Evolutionary conservation across 2,329 filamentous ascomycete species (phyloP), one percentile per base, ranked within the genome.

Genomic region (Shiraia sp.): DNA sequence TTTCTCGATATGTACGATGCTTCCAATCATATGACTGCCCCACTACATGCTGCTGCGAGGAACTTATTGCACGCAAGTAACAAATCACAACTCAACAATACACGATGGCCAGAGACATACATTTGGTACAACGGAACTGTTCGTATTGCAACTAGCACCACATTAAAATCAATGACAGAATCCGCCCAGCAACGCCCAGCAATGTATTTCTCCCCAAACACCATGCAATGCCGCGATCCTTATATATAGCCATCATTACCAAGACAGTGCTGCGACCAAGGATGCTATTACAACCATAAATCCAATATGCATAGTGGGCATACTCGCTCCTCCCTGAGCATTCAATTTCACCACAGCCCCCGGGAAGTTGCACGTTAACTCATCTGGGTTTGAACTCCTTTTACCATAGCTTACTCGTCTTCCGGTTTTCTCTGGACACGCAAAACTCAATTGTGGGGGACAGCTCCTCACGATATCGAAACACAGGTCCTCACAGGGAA

Each of bases 401-500:
- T 15, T 41, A n/a, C 63, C 65, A 46, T 69, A 69, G 14, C 49
- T 53, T 54, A 19, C 3, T 38, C 39, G 15, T 49, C 34, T 10
- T 49, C 52, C 6, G 41, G 44, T 1, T 35, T 34, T 38, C 51
- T 53, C 1, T n/a, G 93, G 92, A 70, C 93, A 99, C 1, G 66
- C 72, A 58, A 99, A 96, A 0, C 78, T 76, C 55, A 99, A 73
- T 1, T 77, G 71, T 0, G 90, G 79, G 0, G 93, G 92, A 70
- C 93, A 99, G 62, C 81, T 89, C 70, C 87, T 84, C 9, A 95
- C 88, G 1, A 99, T 77, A 39, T 86, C 82, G 65, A 90, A 93
- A 72, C 93, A 99, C 36, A 96, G 72, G 51, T 95, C 87, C 47
- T 88, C 81, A 61, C 92, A 97, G 0, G 93, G 93, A 7, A 96